phyloP scores from a whole-genome alignment of 306 rosid species.

The Hippophae tibetana region DNA sequence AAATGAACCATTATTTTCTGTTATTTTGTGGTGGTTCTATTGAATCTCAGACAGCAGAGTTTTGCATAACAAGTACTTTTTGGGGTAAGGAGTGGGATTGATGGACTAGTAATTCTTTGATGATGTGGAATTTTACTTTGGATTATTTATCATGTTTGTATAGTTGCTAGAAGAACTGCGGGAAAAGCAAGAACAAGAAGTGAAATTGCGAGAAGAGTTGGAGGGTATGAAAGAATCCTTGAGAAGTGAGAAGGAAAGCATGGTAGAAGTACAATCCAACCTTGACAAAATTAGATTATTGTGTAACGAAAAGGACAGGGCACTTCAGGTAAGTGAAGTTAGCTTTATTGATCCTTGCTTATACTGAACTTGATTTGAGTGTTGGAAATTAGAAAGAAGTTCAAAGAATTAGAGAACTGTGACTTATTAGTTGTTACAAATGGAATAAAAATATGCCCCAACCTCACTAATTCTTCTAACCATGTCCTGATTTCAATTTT shows the following conservation, averaged over 20 bases:
- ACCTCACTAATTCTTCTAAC: not conserved
- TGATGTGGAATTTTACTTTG: slow-evolving; percentile 2
- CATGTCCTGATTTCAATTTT: slow-evolving; percentile 8
- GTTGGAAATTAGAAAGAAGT: too few relatives aligned
- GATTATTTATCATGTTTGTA: slow-evolving; percentile 18
- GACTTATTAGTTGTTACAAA: too few relatives aligned
- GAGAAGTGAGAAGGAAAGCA: slow-evolving; percentile 41
- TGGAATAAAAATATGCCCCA: too few relatives aligned
- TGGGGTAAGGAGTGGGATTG: too few relatives aligned
- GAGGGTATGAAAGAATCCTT: slow-evolving; percentile 55
- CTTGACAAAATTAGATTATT: slow-evolving; percentile 43
- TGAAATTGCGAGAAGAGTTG: slow-evolving; percentile 52
- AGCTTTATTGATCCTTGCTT: slow-evolving; percentile 4
- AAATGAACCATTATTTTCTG: not conserved
- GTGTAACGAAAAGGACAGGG: slow-evolving; percentile 60
- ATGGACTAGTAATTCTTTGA: too few relatives aligned
- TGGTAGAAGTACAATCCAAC: slow-evolving; percentile 43
- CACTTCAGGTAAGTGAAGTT: slow-evolving; percentile 57
- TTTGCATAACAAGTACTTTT: too few relatives aligned
- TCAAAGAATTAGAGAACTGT: too few relatives aligned
- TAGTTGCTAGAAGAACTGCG: slow-evolving; percentile 61
- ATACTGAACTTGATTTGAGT: too few relatives aligned
- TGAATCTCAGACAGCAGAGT: too few relatives aligned
- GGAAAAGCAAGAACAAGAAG: slow-evolving; percentile 56
- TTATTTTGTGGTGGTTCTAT: too few relatives aligned